A percentile compares a stretch with the other conserved stretches of the same genome.
Conservation (phyloP, 2,329 filamentous ascomycete genomes). For the Hypoxylon sp. region DNA sequence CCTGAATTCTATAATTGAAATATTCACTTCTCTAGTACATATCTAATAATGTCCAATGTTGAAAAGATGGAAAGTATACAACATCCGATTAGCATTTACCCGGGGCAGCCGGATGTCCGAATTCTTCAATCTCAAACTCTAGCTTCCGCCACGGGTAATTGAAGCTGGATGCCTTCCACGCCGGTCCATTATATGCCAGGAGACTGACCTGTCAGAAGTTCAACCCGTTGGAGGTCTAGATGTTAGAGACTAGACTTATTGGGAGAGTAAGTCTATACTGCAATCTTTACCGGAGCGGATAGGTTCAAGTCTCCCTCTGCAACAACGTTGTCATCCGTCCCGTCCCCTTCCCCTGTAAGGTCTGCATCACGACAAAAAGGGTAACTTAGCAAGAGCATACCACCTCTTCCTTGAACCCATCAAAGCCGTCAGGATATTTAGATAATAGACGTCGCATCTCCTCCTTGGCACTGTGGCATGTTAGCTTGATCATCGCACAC, state of each 20-base stretch:
- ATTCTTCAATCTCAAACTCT: neutral
- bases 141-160: neutral
- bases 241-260: neutral
- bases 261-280: too few species aligned
- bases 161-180: neutral
- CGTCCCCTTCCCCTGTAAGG: neutral
- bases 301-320: too few species aligned
- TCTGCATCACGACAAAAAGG: neutral
- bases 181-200: neutral
- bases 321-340: too few species aligned
- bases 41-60: neutral
- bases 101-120: neutral
- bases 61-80: neutral
- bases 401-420: constrained; percentile 25
- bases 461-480: constrained; percentile 26
- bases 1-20: constrained; percentile 7
- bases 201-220: neutral
- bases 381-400: neutral
- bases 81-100: neutral
- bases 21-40: neutral
- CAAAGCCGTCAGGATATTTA: constrained; percentile 37
- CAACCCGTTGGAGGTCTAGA: neutral
- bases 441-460: constrained; percentile 40
- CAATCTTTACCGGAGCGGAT: too few species aligned
- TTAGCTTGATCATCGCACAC: constrained; percentile 7